Base-by-base conservation (phyloP, 257 asterid genomes). In the Solanum dulcamara region DNA sequence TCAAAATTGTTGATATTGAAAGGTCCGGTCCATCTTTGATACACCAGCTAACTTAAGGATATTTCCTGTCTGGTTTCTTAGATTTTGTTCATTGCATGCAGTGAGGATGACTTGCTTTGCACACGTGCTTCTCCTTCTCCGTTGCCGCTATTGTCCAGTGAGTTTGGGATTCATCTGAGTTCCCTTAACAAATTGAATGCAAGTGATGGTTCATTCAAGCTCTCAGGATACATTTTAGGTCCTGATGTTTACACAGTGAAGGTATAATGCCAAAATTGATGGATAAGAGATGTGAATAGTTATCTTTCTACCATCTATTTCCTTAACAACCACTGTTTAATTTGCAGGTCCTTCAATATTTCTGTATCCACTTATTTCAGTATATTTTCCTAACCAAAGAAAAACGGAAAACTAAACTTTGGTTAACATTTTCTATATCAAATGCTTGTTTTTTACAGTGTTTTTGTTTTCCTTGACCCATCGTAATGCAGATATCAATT, bases 271-370 rank as follows among this genome's bases (percentile, higher is more conserved):
- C 32, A 13, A 57, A 57, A n/a, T n/a, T 57, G 66, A 57, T 57
- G 67, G 24, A 42, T 74, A 74, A 74, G 35, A 74, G 37, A 7
- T 24, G 37, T 74, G 37, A 74, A 42, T 6, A 24, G 37, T 13
- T 74, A 24, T 13, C 12, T 24, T 74, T 72, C n/a, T 74, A 74
- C 62, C 53, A 66, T 57, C 40, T 26, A 50, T 83, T 33, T 68
- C 83, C 50, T 90, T 92, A 67, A 92, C 55, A 86, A 74, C 86
- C 85, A 81, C 80, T 90, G 71, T 86, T 86, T 79, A 87, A 42
- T 85, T 55, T 91, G 95, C 97, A 96, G 99, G 97, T 91, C 83
- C 87, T 96, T 89, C 99, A 96, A 88, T 94, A 94, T 92, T 89
- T 90, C 66, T 95, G 99, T 96, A 96, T 96, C 99, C 98, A 67